Conservation (phyloP, 2,329 filamentous ascomycete genomes). For the Talaromyces sp. region DNA sequence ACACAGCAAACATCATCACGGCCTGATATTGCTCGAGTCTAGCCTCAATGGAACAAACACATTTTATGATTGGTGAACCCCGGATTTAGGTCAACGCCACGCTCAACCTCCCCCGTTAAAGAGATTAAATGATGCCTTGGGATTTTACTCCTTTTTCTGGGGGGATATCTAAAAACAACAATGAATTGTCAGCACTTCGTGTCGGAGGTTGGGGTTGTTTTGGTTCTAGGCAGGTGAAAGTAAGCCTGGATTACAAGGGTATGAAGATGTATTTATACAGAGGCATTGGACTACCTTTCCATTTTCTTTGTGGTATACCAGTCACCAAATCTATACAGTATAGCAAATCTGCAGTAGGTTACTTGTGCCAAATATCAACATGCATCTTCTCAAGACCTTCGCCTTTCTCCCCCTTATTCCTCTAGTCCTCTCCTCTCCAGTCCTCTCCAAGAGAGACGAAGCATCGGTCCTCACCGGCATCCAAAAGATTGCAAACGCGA, state of each 20-base stretch:
- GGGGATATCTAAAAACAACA: background rate
- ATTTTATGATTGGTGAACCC: background rate
- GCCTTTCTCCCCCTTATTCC: background rate
- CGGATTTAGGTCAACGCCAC: slow-evolving; percentile 5
- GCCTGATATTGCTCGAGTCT: slow-evolving; percentile 2
- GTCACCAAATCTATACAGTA: background rate
- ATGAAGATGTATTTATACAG: slow-evolving; percentile 3
- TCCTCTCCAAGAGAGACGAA: slow-evolving; percentile 9
- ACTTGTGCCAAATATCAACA: background rate
- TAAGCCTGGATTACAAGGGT: background rate
- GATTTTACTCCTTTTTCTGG: background rate
- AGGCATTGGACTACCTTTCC: background rate
- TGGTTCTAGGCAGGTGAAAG: background rate
- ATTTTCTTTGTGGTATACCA: background rate
- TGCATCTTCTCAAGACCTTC: background rate
- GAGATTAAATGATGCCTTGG: background rate
- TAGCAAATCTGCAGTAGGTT: background rate
- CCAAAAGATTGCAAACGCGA: slow-evolving; percentile 1
- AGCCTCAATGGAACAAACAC: background rate
- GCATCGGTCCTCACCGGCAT: slow-evolving; percentile 8
- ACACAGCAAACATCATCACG: slow-evolving; percentile 9
- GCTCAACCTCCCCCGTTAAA: background rate
- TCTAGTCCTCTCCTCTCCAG: slow-evolving; percentile 2
- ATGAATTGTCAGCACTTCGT: background rate
- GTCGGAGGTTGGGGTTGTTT: background rate